phyloP scores from a whole-genome alignment of 2,329 filamentous ascomycete genomes.

The Phoma sp. region DNA sequence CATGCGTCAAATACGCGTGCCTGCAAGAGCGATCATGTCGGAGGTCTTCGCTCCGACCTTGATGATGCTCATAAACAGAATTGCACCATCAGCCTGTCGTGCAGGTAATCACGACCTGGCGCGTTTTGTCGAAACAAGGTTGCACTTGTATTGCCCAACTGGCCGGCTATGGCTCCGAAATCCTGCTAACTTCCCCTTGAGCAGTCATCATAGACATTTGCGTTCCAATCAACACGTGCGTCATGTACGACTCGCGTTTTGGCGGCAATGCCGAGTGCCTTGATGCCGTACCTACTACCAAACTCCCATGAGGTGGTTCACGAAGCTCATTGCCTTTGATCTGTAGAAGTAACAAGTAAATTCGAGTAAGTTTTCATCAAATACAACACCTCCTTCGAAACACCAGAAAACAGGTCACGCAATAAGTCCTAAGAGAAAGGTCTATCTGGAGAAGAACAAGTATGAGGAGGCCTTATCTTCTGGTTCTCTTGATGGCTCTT shows the following conservation, averaged over 20 bases:
- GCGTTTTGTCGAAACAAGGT: neutral
- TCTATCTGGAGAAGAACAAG: no score
- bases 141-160: neutral
- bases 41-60: neutral
- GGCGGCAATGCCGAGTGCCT: neutral
- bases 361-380: neutral
- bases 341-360: neutral
- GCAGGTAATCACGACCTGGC: neutral
- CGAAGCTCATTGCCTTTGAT: neutral
- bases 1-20: conserved; percentile 1
- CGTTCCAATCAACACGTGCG: neutral
- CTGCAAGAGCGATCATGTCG: conserved; percentile 5
- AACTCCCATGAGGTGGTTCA: neutral
- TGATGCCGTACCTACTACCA: neutral
- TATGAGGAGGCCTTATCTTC: neutral
- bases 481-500: neutral
- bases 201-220: neutral
- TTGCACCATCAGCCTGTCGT: neutral
- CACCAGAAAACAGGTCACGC: neutral
- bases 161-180: neutral
- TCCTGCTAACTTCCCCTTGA: neutral
- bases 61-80: neutral
- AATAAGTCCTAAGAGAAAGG: neutral
- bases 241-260: conserved; percentile 1
- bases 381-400: neutral